Percentiles rank a stretch among this genome's conserved stretches.
phyloP scores from a whole-genome alignment of 129 eudicot species.

The Escallonia rubra region DNA sequence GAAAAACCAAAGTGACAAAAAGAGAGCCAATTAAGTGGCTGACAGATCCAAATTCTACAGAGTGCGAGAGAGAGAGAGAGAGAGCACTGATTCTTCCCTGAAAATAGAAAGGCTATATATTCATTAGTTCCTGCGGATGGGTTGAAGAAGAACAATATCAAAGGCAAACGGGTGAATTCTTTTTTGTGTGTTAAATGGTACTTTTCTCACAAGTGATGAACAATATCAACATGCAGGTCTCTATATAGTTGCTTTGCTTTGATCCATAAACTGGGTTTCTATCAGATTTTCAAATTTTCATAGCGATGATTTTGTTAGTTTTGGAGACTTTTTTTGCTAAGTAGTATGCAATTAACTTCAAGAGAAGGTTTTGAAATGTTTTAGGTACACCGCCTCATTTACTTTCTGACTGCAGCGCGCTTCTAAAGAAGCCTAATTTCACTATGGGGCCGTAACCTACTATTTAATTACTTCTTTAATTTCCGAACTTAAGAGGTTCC shows the following conservation, averaged over 20 bases:
- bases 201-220: background rate
- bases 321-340: too few species aligned
- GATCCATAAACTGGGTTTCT: background rate
- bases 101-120: too few species aligned
- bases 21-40: too few species aligned
- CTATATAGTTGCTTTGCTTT: background rate
- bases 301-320: background rate
- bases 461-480: constrained; percentile 29
- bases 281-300: background rate
- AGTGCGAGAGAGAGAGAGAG: too few species aligned
- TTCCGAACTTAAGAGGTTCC: background rate
- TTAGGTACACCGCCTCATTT: constrained; percentile 49
- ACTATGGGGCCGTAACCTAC: constrained; percentile 48
- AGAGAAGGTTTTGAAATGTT: background rate
- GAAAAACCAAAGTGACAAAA: too few species aligned
- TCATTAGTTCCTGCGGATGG: too few species aligned
- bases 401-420: constrained; percentile 24
- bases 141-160: background rate
- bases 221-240: constrained; percentile 65
- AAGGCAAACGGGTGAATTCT: background rate
- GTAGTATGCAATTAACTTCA: too few species aligned
- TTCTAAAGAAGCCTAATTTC: constrained; percentile 46
- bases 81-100: too few species aligned
- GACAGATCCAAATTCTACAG: too few species aligned
- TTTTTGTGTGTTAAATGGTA: background rate